These are phyloP conservation scores for Eremothecium sinecaudum DNA, from an alignment of 1,139 yeast genomes.

Conservation along the genomic window DNA sequence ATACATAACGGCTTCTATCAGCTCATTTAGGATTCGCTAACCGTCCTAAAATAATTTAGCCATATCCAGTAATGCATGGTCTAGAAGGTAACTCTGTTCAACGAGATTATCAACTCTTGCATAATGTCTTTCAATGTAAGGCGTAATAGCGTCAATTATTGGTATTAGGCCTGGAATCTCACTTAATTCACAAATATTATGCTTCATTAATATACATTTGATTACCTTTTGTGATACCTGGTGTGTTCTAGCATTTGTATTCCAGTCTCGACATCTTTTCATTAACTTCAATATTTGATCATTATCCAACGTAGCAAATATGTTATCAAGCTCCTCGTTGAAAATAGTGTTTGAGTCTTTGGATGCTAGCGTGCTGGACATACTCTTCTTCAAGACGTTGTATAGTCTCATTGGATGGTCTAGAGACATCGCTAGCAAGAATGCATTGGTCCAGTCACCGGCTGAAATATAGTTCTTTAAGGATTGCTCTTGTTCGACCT, in stretches of 20 bases:
- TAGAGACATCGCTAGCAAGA: constrained; percentile 70
- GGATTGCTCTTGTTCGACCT: constrained; percentile 81
- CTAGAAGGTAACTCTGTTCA: constrained; percentile 77
- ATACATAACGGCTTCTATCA: not conserved
- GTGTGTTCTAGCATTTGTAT: constrained; percentile 75
- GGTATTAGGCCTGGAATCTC: constrained; percentile 60
- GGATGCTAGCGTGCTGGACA: constrained; percentile 27
- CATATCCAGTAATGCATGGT: constrained; percentile 77
- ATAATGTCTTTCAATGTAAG: constrained; percentile 82
- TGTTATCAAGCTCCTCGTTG: constrained; percentile 52
- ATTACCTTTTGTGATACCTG: constrained; percentile 71
- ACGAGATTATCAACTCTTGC: constrained; percentile 64
- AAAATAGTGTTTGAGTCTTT: constrained; percentile 40
- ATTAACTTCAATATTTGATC: constrained; percentile 55
- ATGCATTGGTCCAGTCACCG: constrained; percentile 83
- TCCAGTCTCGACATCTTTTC: constrained; percentile 86
- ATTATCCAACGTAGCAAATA: constrained; percentile 48
- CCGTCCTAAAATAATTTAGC: constrained; percentile 35
- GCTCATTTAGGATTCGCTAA: not conserved
- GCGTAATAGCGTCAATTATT: constrained; percentile 63
- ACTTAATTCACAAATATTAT: constrained; percentile 46
- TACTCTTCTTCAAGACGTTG: constrained; percentile 53
- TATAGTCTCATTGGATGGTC: constrained; percentile 82
- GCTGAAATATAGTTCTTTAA: constrained; percentile 60
- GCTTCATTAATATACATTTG: constrained; percentile 49